These are phyloP conservation scores for Candida loeiensis DNA, from an alignment of 805 yeast genomes.

Conservation along the genomic window DNA sequence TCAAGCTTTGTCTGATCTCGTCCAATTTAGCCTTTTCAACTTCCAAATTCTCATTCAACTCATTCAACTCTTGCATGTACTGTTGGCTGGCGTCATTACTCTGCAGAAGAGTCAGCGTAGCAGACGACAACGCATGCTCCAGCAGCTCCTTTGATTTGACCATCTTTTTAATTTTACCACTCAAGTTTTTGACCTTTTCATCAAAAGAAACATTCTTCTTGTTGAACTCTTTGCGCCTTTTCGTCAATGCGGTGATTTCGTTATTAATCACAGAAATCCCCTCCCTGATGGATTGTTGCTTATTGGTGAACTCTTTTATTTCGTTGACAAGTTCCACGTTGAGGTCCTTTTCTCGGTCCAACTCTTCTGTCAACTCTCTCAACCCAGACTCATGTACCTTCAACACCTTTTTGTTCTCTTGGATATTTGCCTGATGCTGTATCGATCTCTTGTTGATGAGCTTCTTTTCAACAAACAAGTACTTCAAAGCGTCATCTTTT, in stretches of 20 bases:
- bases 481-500: slow-evolving; percentile 67
- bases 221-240: slow-evolving; percentile 29
- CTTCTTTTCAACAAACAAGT: slow-evolving; percentile 60
- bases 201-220: slow-evolving; percentile 65
- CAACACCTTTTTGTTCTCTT: slow-evolving; percentile 39
- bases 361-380: slow-evolving; percentile 37
- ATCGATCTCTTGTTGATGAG: slow-evolving; percentile 51
- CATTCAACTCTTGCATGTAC: slow-evolving; percentile 42
- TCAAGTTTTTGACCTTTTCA: slow-evolving; percentile 70
- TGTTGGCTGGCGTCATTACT: slow-evolving; percentile 44
- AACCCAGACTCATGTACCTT: slow-evolving; percentile 35
- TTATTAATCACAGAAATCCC: slow-evolving; percentile 22
- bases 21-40: slow-evolving; percentile 57
- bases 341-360: slow-evolving; percentile 42
- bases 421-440: slow-evolving; percentile 51
- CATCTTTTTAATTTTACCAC: slow-evolving; percentile 54
- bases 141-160: slow-evolving; percentile 52
- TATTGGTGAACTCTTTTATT: slow-evolving; percentile 32
- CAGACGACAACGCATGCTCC: slow-evolving; percentile 40
- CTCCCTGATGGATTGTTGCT: slow-evolving; percentile 24
- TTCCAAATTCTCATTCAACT: slow-evolving; percentile 43
- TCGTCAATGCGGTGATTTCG: slow-evolving; percentile 20
- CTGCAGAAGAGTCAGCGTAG: slow-evolving; percentile 45
- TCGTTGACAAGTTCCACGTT: slow-evolving; percentile 32
- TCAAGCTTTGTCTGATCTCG: slow-evolving; percentile 59